phyloP scores from a whole-genome alignment of 2,329 filamentous ascomycete genomes.

The Xylaria sp. region DNA sequence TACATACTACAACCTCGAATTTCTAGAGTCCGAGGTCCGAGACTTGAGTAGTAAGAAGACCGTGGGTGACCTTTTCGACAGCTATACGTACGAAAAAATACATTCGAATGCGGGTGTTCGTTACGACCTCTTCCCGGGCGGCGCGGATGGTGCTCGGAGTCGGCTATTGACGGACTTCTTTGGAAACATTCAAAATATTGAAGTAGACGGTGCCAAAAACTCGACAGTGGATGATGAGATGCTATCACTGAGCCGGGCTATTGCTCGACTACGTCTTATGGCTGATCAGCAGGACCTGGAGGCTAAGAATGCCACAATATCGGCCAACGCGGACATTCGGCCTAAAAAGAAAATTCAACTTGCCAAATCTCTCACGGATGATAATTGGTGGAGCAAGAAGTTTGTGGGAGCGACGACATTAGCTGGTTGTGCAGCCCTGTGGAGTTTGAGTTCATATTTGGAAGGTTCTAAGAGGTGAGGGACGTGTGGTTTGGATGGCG shows the following conservation, averaged over 20 bases:
- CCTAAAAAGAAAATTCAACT: slow-evolving; percentile 56
- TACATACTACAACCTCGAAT: slow-evolving; percentile 98
- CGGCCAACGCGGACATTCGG: slow-evolving; percentile 37
- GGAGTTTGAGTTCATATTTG: slow-evolving; percentile 67
- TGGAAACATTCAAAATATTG: slow-evolving; percentile 96
- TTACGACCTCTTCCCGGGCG: slow-evolving; percentile 94
- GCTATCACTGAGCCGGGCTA: slow-evolving; percentile 76
- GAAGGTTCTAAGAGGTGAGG: slow-evolving; percentile 49
- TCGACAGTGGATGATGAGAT: slow-evolving; percentile 77
- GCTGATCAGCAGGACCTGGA: slow-evolving; percentile 59
- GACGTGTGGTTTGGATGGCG: slow-evolving; percentile 3
- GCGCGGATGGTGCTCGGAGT: slow-evolving; percentile 78
- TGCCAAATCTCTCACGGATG: slow-evolving; percentile 72
- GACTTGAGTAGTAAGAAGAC: slow-evolving; percentile 89
- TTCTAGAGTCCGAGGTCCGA: slow-evolving; percentile 88
- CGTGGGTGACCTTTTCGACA: slow-evolving; percentile 93
- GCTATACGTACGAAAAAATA: slow-evolving; percentile 93
- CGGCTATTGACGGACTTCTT: slow-evolving; percentile 96
- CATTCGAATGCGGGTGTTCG: slow-evolving; percentile 91
- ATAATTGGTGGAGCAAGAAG: slow-evolving; percentile 76
- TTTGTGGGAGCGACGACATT: slow-evolving; percentile 70
- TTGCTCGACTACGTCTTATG: slow-evolving; percentile 63
- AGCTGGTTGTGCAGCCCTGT: slow-evolving; percentile 69
- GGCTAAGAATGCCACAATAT: slow-evolving; percentile 45
- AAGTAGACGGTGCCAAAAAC: slow-evolving; percentile 76